Evolutionary conservation across 192 early-diverging fungal species (phyloP).

Genomic region (Dispira parvispora): DNA sequence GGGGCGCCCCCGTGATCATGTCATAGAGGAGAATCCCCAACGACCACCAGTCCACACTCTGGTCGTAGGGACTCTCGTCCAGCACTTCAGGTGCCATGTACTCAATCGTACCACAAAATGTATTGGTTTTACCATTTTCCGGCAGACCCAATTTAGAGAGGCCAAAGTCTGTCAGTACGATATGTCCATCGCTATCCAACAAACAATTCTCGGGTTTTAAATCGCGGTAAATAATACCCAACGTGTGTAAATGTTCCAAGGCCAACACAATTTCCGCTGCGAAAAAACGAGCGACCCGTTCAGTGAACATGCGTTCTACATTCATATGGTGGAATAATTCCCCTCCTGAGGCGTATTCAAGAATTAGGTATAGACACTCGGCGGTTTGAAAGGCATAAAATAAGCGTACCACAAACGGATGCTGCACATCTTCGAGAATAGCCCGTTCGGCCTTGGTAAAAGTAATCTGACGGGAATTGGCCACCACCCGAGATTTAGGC

Average conservation of each 20-base stretch:
- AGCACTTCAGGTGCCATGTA: conserved; percentile 79
- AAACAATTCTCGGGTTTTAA: conserved; percentile 61
- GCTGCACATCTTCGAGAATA: conserved; percentile 70
- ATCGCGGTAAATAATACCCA: conserved; percentile 84
- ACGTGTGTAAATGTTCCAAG: conserved; percentile 66
- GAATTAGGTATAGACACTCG: conserved; percentile 68
- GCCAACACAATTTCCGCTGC: conserved; percentile 72
- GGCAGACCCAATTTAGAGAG: conserved; percentile 43
- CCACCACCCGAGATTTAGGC: conserved; percentile 68
- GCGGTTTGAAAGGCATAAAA: conserved; percentile 88
- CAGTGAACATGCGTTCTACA: conserved; percentile 37
- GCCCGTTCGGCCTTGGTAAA: conserved; percentile 77
- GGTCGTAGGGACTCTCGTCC: conserved; percentile 42
- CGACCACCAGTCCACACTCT: conserved; percentile 82
- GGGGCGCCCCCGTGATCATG: conserved; percentile 74
- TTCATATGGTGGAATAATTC: conserved; percentile 83
- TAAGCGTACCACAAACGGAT: conserved; percentile 89
- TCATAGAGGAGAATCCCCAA: conserved; percentile 80
- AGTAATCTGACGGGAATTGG: conserved; percentile 61
- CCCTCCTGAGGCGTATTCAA: conserved; percentile 82
- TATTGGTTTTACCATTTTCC: conserved; percentile 36
- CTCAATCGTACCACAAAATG: conserved; percentile 79
- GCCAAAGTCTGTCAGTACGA: conserved; percentile 86
- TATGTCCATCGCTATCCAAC: conserved; percentile 56
- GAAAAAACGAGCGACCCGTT: conserved; percentile 76